Base-by-base conservation (phyloP, 306 rosid species). In the Trifolium fragiferum region DNA sequence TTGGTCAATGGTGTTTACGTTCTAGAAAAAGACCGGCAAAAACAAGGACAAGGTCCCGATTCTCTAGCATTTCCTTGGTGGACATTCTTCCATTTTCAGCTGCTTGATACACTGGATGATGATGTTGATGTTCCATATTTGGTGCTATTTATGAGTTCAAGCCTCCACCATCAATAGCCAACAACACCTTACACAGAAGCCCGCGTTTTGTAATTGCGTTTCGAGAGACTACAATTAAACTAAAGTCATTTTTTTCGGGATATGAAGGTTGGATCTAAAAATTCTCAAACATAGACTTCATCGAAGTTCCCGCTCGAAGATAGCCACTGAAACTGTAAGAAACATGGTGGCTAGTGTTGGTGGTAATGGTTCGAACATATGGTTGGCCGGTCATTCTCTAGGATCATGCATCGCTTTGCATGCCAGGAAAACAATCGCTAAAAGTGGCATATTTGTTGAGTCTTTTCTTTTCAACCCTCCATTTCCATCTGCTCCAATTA, bases 331-430 rank as follows among this genome's bases (percentile, higher is more conserved):
- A 85, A 90, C 94, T 70, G 89, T 86, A 7, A 79, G 89, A 30
- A 85, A 87, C 75, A 89, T 84, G 90, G 96, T 83, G 74, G 92
- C 92, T 38, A 19, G 88, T 13, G 85, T 62, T 2, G 96, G 92
- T 30, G 33, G 6, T 4, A 30, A 30, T 27, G 90, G 66, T 80
- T 88, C 94, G 57, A 80, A 81, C 68, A 73, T 91, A 73, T 93
- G 98, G 98, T 78, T 91, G 70, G 87, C 96, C 2, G 98, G 98
- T 13, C 98, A 93, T 76, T 93, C 98, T 11, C 76, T 93, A 2
- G 98, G 98, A 72, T 91, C 98, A 47, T 90, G 87, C 69, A 80
- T 93, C 82, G 93, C 92, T 69, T 74, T 93, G 96, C 97, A 89
- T 50, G 53, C 83, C 21, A 97, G 96, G 23, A 93, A 88, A 87